Evolutionary conservation across 2,329 filamentous ascomycete species (phyloP).

Genomic region (Colletotrichum cuscutae): DNA sequence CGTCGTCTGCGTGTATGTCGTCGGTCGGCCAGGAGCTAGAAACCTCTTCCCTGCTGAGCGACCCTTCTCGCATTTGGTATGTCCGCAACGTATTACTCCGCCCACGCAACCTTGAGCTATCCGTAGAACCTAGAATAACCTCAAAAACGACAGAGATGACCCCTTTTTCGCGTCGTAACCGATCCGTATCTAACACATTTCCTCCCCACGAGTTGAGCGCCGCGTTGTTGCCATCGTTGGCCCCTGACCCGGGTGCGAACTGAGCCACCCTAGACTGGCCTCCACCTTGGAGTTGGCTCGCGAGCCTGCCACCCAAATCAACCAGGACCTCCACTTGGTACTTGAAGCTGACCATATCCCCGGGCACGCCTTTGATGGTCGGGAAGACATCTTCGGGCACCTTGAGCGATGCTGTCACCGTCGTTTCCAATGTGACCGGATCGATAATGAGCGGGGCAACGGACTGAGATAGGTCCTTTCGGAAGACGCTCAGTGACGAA

Average conservation of each 20-base stretch:
- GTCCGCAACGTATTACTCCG: constrained; percentile 37
- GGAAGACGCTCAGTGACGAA: constrained; percentile 90
- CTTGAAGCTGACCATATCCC: constrained; percentile 93
- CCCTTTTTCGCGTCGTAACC: constrained; percentile 87
- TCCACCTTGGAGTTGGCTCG: constrained; percentile 75
- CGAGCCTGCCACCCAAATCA: constrained; percentile 88
- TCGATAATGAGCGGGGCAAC: constrained; percentile 91
- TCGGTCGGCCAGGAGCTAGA: constrained; percentile 35
- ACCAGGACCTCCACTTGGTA: constrained; percentile 95
- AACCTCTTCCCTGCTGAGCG: constrained; percentile 46
- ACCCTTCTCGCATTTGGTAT: constrained; percentile 37
- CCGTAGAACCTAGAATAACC: constrained; percentile 85
- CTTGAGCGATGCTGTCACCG: constrained; percentile 84
- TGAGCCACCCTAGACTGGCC: constrained; percentile 60
- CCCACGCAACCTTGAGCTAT: constrained; percentile 63
- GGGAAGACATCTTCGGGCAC: constrained; percentile 93
- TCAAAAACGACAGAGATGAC: constrained; percentile 91
- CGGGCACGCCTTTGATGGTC: constrained; percentile 88
- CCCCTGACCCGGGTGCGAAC: constrained; percentile 39
- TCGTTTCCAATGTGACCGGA: constrained; percentile 79
- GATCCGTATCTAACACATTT: constrained; percentile 87
- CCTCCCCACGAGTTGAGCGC: constrained; percentile 66
- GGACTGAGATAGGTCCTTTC: constrained; percentile 91
- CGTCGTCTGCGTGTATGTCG: constrained; percentile 25
- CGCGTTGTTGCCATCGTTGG: constrained; percentile 53